Base-by-base conservation (phyloP, 1,284 basidiomycete genomes). In the Psilocybe mexicana region DNA sequence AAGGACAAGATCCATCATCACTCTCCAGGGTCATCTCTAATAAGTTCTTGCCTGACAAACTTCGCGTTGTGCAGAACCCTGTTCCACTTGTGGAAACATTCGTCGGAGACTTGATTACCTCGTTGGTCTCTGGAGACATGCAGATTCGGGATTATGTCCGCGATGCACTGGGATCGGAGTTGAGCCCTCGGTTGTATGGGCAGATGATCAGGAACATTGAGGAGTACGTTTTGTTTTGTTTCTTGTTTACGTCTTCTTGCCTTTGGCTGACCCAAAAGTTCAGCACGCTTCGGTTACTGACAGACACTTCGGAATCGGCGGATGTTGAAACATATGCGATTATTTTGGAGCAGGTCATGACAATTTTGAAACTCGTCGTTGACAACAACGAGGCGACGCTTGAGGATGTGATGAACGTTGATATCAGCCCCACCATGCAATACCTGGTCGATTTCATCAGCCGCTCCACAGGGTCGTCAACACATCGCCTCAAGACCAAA, bases 341-440 rank as follows among this genome's bases (percentile, higher is more conserved):
- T 25, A 89, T 93, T 69, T 78, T 92, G 35, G 93, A 94, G 52
- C 92, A 91, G 76, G 90, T 89, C 61, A 85, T 92, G 52, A 80
- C 84, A 0, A 85, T 94, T 33, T 74, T 94, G 46, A 90, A 90
- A 64, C 77, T 91, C 6, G 79, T 92, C 45, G 80, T 92, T 24
- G 93, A 94, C 58, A 90, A 90, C 58, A 79, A 83, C n/a, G 80
- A 84, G 55, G 78, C 79, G 23, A 75, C 76, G 18, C 71, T 82
- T 35, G 83, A 86, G 43, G 86, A 90, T 52, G 79, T 85, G 28
- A 77, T 87, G 61, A 84, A 79, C 57, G 81, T 91, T 43, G 92
- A 94, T 66, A 79, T 94, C 30, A 86, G 85, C 44, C 79, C 84
- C 14, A 82, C 87, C 0, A 76, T 94, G 61, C 74, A 81, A 42